Conservation (phyloP, 148 eudicot genomes). For the Limonium bicolor region DNA sequence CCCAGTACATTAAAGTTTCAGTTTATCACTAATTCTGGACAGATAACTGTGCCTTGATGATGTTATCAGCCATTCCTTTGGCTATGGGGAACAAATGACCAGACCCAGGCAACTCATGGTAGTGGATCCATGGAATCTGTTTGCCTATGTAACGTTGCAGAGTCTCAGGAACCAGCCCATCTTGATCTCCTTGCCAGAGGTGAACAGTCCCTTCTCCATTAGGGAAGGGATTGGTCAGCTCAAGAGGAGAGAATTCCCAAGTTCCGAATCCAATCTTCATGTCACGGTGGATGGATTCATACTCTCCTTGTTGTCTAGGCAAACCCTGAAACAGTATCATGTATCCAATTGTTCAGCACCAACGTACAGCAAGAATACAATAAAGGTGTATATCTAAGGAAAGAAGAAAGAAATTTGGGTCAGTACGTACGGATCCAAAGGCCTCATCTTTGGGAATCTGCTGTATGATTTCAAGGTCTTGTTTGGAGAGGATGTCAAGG, state of each 20-base stretch:
- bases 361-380: neutral
- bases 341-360: neutral
- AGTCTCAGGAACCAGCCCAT: slow-evolving; percentile 18
- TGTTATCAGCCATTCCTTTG: slow-evolving; percentile 26
- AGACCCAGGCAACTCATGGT: slow-evolving; percentile 30
- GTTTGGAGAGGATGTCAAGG: slow-evolving; percentile 17
- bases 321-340: slow-evolving; percentile 18
- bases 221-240: slow-evolving; percentile 26
- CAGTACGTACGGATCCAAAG: neutral
- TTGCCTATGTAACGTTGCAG: slow-evolving; percentile 32
- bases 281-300: slow-evolving; percentile 46
- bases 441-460: neutral
- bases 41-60: slow-evolving; percentile 24
- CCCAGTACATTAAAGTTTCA: no score
- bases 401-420: no score
- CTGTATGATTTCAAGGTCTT: slow-evolving; percentile 19
- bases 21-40: no score
- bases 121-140: slow-evolving; percentile 30
- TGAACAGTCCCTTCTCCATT: slow-evolving; percentile 27
- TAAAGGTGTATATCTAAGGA: neutral
- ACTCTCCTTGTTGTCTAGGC: slow-evolving; percentile 47
- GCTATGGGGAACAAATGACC: slow-evolving; percentile 36
- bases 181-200: slow-evolving; percentile 56
- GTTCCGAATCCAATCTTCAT: slow-evolving; percentile 40
- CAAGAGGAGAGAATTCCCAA: slow-evolving; percentile 58